Evolutionary conservation across 306 rosid genomes (phyloP), one percentile per base, ranked within the genome.

Genomic region (Glycine soja): DNA sequence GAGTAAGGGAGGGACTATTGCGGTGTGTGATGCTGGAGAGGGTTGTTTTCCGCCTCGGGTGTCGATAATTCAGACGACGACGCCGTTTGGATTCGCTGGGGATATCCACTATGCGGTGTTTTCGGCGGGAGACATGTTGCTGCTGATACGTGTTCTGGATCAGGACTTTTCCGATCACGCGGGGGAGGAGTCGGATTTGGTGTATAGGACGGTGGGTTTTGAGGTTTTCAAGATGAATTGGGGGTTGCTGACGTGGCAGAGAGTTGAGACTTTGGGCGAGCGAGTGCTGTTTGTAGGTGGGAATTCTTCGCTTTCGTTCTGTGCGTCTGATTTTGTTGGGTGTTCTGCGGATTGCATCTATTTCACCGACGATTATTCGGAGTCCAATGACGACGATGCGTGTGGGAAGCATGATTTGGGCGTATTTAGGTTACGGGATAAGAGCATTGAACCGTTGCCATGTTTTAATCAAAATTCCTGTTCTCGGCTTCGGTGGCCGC

Each of bases 321-420:
- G 38, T 34, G 38, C 38, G 38, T 3, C 38, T 34, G 38, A 34
- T 34, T 34, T 34, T 34, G 38, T 34, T 34, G 4, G 36, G 4
- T 83, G 86, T 57, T 65, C 62, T 32, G 97, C 90, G 9, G 85
- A 89, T 67, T 83, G 91, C 72, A 84, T 91, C 10, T 91, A 93
- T 81, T 91, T 34, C 38, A 34, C 38, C 4, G 38, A 34, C 38
- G 38, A 93, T 81, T 88, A 88, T 72, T 91, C 88, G 0, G 91
- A 91, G 18, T 84, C 46, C 15, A 90, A 91, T 76, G 38, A 81
- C 3, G 91, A 87, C 6, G 86, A 86, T 76, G 90, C 76, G 0
- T 66, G 50, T 63, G 91, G 88, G 45, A 94, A 85, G 71, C 83
- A 86, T 67, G 97, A 93, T 76, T 81, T 85, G 7, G 98, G 97